These are phyloP conservation scores for Hyaloscypha hepaticicola DNA, from an alignment of 495 filamentous ascomycete genomes.

Conservation along the genomic window DNA sequence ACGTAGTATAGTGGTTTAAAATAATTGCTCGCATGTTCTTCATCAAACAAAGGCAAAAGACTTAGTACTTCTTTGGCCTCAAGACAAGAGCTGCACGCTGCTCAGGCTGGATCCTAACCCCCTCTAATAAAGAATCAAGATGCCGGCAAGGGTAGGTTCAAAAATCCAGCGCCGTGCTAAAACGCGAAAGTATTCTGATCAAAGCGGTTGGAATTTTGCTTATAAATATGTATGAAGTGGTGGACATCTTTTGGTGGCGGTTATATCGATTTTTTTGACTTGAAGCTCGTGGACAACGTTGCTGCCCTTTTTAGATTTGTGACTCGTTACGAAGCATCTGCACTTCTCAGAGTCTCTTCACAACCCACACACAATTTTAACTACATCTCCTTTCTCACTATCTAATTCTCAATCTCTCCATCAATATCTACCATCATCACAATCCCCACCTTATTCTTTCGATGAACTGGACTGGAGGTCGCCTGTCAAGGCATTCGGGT, in stretches of 20 bases:
- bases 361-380: background rate
- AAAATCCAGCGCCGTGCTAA: background rate
- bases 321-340: background rate
- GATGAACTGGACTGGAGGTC: slow-evolving; percentile 35
- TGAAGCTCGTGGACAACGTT: too few relatives aligned
- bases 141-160: background rate
- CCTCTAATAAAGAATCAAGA: background rate
- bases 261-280: too few relatives aligned
- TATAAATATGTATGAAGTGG: too few relatives aligned
- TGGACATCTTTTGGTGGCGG: too few relatives aligned
- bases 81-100: background rate
- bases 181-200: background rate
- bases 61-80: background rate
- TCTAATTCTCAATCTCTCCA: background rate
- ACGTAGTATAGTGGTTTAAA: background rate
- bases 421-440: background rate
- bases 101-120: background rate
- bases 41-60: background rate
- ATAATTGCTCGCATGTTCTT: background rate
- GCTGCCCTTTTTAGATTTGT: too few relatives aligned
- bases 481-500: slow-evolving; percentile 26
- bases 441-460: background rate
- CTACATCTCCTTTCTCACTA: background rate
- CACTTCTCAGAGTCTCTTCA: background rate
- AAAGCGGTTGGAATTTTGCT: too few relatives aligned